phyloP scores from a whole-genome alignment of 2,329 filamentous ascomycete species.

The Trichoderma guizhouense region DNA sequence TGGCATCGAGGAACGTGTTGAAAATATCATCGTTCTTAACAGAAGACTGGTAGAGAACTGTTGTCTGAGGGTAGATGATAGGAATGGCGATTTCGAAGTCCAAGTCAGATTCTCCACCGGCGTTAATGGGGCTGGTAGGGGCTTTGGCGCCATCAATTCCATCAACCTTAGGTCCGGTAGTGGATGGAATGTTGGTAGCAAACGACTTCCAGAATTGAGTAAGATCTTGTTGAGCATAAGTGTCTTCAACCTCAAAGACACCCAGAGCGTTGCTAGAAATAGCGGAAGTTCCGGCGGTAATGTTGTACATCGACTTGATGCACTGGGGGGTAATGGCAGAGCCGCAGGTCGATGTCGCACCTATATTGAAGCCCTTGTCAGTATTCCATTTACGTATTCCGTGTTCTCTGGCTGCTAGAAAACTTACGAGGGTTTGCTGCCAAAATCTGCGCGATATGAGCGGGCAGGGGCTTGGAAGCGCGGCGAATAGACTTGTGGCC shows the following conservation, averaged over 20 bases:
- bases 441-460: neutral
- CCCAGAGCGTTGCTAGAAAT: slow-evolving; percentile 46
- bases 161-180: slow-evolving; percentile 42
- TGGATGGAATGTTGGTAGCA: slow-evolving; percentile 39
- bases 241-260: slow-evolving; percentile 52
- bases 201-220: slow-evolving; percentile 46
- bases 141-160: slow-evolving; percentile 47
- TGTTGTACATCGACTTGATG: slow-evolving; percentile 47
- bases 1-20: slow-evolving; percentile 43
- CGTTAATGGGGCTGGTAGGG: slow-evolving; percentile 33
- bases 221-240: slow-evolving; percentile 49
- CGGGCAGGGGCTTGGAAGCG: neutral
- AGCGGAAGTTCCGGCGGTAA: slow-evolving; percentile 37
- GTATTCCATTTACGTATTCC: neutral
- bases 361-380: neutral
- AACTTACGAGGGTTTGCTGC: slow-evolving; percentile 3
- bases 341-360: slow-evolving; percentile 39
- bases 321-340: slow-evolving; percentile 56
- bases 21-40: slow-evolving; percentile 38
- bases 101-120: slow-evolving; percentile 48
- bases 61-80: slow-evolving; percentile 50
- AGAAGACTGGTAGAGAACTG: slow-evolving; percentile 45
- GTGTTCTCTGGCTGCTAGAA: neutral
- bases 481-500: neutral
- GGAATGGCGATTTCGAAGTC: slow-evolving; percentile 54